phyloP scores from a whole-genome alignment of 768 basidiomycete species.

The Boletus rubropictus region DNA sequence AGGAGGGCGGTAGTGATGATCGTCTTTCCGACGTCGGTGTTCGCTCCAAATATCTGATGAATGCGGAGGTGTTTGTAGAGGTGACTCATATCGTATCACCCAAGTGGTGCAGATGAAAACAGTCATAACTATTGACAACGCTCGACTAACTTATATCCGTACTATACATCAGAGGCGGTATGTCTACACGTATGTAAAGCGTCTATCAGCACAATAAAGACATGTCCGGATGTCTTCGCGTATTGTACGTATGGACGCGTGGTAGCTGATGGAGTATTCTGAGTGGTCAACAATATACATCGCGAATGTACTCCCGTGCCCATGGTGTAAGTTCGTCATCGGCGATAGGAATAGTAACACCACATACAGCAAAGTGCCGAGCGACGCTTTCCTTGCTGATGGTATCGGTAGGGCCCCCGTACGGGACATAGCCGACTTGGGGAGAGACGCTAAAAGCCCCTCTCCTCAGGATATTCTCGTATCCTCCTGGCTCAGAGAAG shows the following conservation, averaged over 20 bases:
- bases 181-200: slow-evolving; percentile 1
- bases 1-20: slow-evolving; percentile 81
- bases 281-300: slow-evolving; percentile 23
- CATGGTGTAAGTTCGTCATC: slow-evolving; percentile 36
- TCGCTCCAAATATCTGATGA: slow-evolving; percentile 92
- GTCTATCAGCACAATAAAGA: slow-evolving; percentile 18
- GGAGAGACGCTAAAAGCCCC: slow-evolving; percentile 33
- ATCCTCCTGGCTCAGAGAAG: slow-evolving; percentile 38
- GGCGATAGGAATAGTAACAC: slow-evolving; percentile 33
- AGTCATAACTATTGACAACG: background rate
- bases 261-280: slow-evolving; percentile 4
- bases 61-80: slow-evolving; percentile 82
- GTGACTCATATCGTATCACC: slow-evolving; percentile 61
- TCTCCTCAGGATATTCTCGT: slow-evolving; percentile 34
- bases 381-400: slow-evolving; percentile 33
- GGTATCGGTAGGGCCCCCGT: slow-evolving; percentile 24
- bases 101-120: too few relatives aligned
- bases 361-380: slow-evolving; percentile 40
- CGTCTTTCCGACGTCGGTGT: slow-evolving; percentile 95
- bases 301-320: slow-evolving; percentile 33
- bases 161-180: slow-evolving; percentile 9
- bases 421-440: slow-evolving; percentile 28
- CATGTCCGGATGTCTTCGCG: slow-evolving; percentile 24
- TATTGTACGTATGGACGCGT: slow-evolving; percentile 15
- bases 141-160: slow-evolving; percentile 11